Base-by-base conservation (phyloP, 2,329 filamentous ascomycete species). In the Dactylonectria estremocensis region DNA sequence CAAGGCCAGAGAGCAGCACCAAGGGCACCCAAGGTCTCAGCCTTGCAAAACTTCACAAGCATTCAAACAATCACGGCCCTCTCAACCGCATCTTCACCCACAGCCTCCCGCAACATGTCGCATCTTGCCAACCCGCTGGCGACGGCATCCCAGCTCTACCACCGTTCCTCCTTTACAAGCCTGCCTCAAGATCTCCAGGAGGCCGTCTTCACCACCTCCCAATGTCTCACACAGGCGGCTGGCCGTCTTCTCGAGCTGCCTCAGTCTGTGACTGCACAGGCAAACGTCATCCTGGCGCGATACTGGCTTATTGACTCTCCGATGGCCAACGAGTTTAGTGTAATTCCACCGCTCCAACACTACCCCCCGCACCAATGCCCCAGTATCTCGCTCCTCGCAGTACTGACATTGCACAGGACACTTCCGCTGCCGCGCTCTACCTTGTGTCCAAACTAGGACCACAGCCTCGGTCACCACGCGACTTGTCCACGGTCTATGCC, bases 261-360 rank as follows among this genome's bases (percentile, higher is more conserved):
- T 7, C 95, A 97, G 78, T 93, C 95, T 73, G 90, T 94, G 45
- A 93, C 96, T 45, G 93, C 95, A 5, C 93, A 95, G 76, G 94
- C 95, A 3, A 93, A 95, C 77, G 90, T 98, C 46, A 82, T 96
- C 0, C 89, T 97, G 37, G 91, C 92, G 58, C 89, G 95, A 14
- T 96, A 94, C 82, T 97, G 93, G 92, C 83, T 94, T 24, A 79
- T 85, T 28, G 86, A 83, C 77, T 89, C 80, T 62, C 85, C 82
- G 76, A 88, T 88, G 83, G 82, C 81, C 69, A 83, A 84, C 80
- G 90, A 90, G 75, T 92, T 90, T 63, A 87, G 83, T 74, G 85
- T 87, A 78, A 62, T 24, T 28, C 14, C 6, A n/a, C 11, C 7
- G 7, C 0, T 4, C 60, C 14, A 28, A 11, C 49, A 46, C 53